Evolutionary conservation across 306 rosid genomes (phyloP), one percentile per base, ranked within the genome.

Genomic region (Corylus heterophylla): DNA sequence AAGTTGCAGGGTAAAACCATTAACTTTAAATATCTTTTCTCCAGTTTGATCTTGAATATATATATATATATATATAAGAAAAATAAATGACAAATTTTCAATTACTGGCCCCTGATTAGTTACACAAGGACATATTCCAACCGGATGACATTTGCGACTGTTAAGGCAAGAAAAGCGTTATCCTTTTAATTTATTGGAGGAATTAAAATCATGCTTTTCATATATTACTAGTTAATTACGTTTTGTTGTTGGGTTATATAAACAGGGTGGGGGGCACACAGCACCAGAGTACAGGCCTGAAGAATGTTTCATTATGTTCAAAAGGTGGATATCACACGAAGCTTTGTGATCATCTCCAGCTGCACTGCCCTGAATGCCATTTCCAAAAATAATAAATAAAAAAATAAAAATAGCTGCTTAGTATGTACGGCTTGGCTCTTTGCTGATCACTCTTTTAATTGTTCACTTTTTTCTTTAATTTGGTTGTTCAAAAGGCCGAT

Each of bases 261-360:
- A 73, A 48, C 86, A 88, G 93, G 94, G 90, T 20, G 92, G 87
- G 80, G 91, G 97, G 4, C 97, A 90, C 83, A 88, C 90, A 44
- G 97, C 91, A 51, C 88, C 92, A 0, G 87, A 85, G 70, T 88
- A 59, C 77, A 84, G 48, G 27, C 87, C 87, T 29, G 81, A 82
- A 81, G 91, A 88, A 71, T 82, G 94, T 47, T 42, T 84, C 16
- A 80, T 51, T 3, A 92, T 92, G 94, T 62, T 51, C 35, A 70
- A 64, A 56, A 85, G 89, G 55, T 90, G 94, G 94, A 39, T 87
- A 68, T 82, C 82, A 25, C 59, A 50, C 12, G 75, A 3, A 10
- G 8, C 87, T 11, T 56, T 88, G 54, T 90, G 81, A 52, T 35
- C 12, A 42, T 14, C 61, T 48, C 16, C 29, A 29, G 8, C 42